Conservation (phyloP, 2,329 filamentous ascomycete genomes). For the Ustulina deusta region DNA sequence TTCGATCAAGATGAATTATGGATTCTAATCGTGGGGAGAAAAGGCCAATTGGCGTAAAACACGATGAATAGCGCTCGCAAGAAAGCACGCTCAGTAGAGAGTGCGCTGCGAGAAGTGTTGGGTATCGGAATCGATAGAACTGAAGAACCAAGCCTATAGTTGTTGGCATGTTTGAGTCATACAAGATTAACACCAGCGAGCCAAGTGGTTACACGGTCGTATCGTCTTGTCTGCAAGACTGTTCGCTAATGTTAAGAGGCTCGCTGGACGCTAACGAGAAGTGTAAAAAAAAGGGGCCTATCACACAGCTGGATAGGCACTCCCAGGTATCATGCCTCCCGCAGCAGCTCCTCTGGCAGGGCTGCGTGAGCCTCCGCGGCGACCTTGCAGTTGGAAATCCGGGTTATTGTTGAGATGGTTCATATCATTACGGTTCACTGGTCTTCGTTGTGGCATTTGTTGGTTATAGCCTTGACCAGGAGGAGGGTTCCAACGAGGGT, state of each 20-base stretch:
- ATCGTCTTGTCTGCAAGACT: background rate
- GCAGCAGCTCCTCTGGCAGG: conserved; percentile 43
- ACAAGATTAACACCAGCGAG: background rate
- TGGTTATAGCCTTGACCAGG: conserved; percentile 59
- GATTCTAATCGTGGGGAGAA: conserved; percentile 23
- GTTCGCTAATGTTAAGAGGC: background rate
- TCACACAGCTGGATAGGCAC: conserved; percentile 62
- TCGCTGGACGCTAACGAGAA: background rate
- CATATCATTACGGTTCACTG: conserved; percentile 72
- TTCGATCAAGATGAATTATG: conserved; percentile 25
- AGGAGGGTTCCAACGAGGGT: conserved; percentile 83
- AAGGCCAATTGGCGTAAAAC: conserved; percentile 24
- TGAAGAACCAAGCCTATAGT: conserved; percentile 10
- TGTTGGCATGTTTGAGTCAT: conserved; percentile 2
- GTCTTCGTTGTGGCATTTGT: conserved; percentile 58
- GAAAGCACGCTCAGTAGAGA: conserved; percentile 10
- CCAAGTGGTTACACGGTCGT: background rate
- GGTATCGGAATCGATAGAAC: conserved; percentile 27
- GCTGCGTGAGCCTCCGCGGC: conserved; percentile 48
- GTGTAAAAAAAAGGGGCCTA: conserved; percentile 12
- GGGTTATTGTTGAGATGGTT: conserved; percentile 83
- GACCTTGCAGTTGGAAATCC: conserved; percentile 79
- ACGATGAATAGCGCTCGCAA: conserved; percentile 18
- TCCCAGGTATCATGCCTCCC: conserved; percentile 64
- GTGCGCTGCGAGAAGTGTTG: conserved; percentile 6